Percentiles rank a stretch among this genome's conserved stretches.
These are phyloP conservation scores for Tylopilus sp. DNA, from an alignment of 1,284 basidiomycete species.

Conservation along the genomic window DNA sequence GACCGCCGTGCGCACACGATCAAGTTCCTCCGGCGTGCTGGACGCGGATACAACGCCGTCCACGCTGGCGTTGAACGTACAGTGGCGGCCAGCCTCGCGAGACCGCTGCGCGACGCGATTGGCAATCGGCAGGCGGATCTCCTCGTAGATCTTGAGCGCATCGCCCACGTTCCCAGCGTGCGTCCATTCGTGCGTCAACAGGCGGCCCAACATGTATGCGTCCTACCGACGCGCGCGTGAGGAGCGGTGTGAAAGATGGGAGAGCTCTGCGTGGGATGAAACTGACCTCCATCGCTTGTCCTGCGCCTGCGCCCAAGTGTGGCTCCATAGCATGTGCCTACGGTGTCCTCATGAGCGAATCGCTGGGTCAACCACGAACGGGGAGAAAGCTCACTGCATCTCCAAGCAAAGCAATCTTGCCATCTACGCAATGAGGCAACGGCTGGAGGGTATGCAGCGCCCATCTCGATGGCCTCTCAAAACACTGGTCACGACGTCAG, in stretches of 20 bases:
- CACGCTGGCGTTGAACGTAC: background rate
- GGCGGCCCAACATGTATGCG: slow-evolving; percentile 34
- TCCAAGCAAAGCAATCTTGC: slow-evolving; percentile 33
- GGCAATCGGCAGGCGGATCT: slow-evolving; percentile 31
- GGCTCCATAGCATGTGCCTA: slow-evolving; percentile 34
- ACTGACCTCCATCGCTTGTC: slow-evolving; percentile 33
- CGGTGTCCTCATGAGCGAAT: background rate
- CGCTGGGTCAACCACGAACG: background rate
- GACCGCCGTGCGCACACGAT: slow-evolving; percentile 10
- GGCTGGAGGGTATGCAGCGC: slow-evolving; percentile 30
- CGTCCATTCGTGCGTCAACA: slow-evolving; percentile 28
- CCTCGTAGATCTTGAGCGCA: slow-evolving; percentile 31
- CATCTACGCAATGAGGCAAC: slow-evolving; percentile 30
- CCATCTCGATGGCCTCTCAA: slow-evolving; percentile 28
- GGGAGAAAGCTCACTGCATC: slow-evolving; percentile 29
- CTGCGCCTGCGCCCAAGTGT: slow-evolving; percentile 32
- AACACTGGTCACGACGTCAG: slow-evolving; percentile 11
- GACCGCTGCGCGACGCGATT: slow-evolving; percentile 11
- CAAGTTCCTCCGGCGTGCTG: slow-evolving; percentile 7
- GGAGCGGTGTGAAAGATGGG: too few relatives aligned
- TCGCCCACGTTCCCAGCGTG: slow-evolving; percentile 18
- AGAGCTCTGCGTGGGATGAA: too few relatives aligned
- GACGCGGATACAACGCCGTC: background rate
- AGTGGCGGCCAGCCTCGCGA: slow-evolving; percentile 1
- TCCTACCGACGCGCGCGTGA: slow-evolving; percentile 22